These are phyloP conservation scores for Rhizophora apiculata DNA, from an alignment of 345 rosid genomes.

Conservation along the genomic window DNA sequence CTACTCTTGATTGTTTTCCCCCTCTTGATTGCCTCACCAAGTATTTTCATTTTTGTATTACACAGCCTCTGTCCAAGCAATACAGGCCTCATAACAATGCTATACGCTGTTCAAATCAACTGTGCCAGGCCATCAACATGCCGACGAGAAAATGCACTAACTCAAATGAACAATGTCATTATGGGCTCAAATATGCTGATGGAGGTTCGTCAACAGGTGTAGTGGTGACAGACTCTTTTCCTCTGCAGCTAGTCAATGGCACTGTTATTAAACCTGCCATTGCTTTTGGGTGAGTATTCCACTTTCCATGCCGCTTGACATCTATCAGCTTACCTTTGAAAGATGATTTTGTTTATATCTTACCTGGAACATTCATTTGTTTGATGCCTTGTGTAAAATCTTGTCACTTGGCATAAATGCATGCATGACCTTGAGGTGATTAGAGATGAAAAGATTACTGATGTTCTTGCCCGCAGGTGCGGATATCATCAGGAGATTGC, in stretches of 20 bases:
- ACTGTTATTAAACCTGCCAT: conserved; percentile 40
- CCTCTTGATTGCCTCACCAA: conserved; percentile 4
- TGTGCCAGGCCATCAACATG: conserved; percentile 46
- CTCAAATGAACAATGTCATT: conserved; percentile 75
- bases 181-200: conserved; percentile 72
- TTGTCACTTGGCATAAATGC: not conserved
- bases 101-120: conserved; percentile 44
- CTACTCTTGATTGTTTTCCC: not conserved
- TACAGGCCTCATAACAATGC: conserved; percentile 68
- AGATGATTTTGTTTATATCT: not conserved
- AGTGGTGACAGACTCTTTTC: conserved; percentile 55
- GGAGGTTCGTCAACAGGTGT: conserved; percentile 73
- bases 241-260: conserved; percentile 53
- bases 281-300: conserved; percentile 59
- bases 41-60: conserved; percentile 5
- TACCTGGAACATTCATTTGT: not conserved
- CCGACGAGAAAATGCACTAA: conserved; percentile 38
- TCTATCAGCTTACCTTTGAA: not conserved
- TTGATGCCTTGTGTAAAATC: not conserved
- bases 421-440: not conserved
- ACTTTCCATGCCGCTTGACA: not conserved
- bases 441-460: not conserved
- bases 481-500: conserved; percentile 63
- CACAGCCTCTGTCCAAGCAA: conserved; percentile 64
- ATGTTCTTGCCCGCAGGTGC: conserved; percentile 45